These are phyloP conservation scores for Hansenula sp. DNA, from an alignment of 1,139 yeast species.

Conservation along the genomic window DNA sequence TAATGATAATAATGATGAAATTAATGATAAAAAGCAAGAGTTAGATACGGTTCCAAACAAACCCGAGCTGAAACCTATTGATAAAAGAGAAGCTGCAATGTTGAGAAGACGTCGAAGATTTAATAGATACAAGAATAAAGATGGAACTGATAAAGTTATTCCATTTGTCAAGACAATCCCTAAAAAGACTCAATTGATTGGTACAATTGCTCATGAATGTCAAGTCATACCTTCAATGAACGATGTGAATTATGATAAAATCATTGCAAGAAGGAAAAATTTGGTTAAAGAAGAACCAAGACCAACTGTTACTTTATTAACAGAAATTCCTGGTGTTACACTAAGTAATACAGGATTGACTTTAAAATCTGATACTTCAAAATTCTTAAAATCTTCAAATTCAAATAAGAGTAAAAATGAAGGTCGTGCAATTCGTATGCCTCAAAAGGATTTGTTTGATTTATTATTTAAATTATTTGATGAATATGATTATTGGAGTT, in stretches of 20 bases:
- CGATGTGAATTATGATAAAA: conserved; percentile 65
- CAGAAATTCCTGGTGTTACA: conserved; percentile 83
- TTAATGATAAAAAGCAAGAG: not conserved
- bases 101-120: conserved; percentile 32
- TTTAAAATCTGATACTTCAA: conserved; percentile 60
- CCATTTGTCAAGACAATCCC: conserved; percentile 82
- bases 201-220: conserved; percentile 91
- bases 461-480: conserved; percentile 84
- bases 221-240: conserved; percentile 75
- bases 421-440: conserved; percentile 92
- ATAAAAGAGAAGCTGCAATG: conserved; percentile 27
- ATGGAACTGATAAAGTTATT: conserved; percentile 45
- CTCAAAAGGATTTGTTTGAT: conserved; percentile 87
- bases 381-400: conserved; percentile 50
- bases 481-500: conserved; percentile 94
- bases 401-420: conserved; percentile 50
- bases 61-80: conserved; percentile 17
- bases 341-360: conserved; percentile 86
- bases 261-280: conserved; percentile 52
- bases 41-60: conserved; percentile 36
- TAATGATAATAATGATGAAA: not conserved
- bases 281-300: conserved; percentile 40
- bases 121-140: conserved; percentile 35
- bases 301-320: conserved; percentile 75
- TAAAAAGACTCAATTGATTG: conserved; percentile 79